These are phyloP conservation scores for Kuraishia hungarica DNA, from an alignment of 805 yeast genomes.

Conservation along the genomic window DNA sequence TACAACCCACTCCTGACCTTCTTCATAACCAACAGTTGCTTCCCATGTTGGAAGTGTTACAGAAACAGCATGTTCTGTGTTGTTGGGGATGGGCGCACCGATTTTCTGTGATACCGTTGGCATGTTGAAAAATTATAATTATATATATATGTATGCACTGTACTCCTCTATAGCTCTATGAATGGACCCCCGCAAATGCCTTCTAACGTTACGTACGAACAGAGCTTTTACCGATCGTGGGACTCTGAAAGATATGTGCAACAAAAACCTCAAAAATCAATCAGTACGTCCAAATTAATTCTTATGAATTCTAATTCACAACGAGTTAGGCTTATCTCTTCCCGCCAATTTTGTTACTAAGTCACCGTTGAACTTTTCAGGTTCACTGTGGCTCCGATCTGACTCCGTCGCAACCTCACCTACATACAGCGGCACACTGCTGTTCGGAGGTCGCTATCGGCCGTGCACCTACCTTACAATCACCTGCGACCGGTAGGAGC, in stretches of 20 bases:
- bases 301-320: no score
- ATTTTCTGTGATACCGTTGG: constrained; percentile 32
- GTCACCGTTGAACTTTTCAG: not conserved
- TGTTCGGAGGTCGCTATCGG: no score
- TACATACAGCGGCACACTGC: not conserved
- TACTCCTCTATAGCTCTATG: not conserved
- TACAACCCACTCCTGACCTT: constrained; percentile 77
- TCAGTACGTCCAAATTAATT: no score
- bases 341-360: not conserved
- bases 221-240: not conserved
- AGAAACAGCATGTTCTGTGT: constrained; percentile 88
- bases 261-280: no score
- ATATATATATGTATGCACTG: not conserved
- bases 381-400: not conserved
- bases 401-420: not conserved
- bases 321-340: not conserved
- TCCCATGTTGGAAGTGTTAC: constrained; percentile 95
- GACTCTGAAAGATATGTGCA: no score
- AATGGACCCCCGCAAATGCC: not conserved
- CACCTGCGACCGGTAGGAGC: not conserved
- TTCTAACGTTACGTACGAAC: not conserved
- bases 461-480: not conserved
- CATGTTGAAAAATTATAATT: not conserved
- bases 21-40: constrained; percentile 87
- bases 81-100: constrained; percentile 84